phyloP scores from a whole-genome alignment of 805 yeast genomes.

The Pichia membranifaciens region DNA sequence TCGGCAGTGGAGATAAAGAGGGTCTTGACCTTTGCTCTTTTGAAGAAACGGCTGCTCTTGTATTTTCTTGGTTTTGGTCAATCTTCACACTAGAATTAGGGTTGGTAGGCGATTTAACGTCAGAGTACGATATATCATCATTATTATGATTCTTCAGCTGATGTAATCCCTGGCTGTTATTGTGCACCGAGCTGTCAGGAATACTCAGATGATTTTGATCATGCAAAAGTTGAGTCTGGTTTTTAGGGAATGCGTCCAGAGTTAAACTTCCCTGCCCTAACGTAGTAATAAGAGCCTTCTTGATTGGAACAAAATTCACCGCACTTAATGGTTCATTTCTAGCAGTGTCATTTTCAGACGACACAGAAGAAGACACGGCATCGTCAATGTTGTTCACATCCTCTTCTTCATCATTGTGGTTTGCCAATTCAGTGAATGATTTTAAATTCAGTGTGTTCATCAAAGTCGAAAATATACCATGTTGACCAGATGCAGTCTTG shows the following conservation, averaged over 20 bases:
- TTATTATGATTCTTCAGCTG: too few relatives aligned
- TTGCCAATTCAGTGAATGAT: constrained; percentile 16
- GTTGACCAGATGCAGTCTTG: neutral
- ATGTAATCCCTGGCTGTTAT: neutral
- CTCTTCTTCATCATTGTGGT: constrained; percentile 5
- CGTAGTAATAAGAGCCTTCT: constrained; percentile 41
- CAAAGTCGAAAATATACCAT: constrained; percentile 25
- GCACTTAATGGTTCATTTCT: constrained; percentile 18
- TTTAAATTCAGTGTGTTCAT: constrained; percentile 26
- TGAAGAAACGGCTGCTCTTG: neutral
- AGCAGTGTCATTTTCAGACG: neutral
- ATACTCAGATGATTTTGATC: neutral
- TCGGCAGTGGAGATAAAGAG: constrained; percentile 6
- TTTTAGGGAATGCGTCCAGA: constrained; percentile 28
- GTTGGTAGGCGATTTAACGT: neutral
- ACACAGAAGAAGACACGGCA: constrained; percentile 12
- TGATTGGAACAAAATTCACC: constrained; percentile 43
- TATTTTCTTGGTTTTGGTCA: neutral
- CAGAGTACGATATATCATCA: neutral
- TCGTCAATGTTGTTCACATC: neutral
- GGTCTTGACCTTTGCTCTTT: neutral
- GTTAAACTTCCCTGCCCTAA: constrained; percentile 45
- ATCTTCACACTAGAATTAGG: neutral
- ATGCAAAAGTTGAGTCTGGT: constrained; percentile 5
- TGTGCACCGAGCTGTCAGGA: neutral